phyloP scores from a whole-genome alignment of 2,329 filamentous ascomycete genomes.

The Diaporthe humulicola region DNA sequence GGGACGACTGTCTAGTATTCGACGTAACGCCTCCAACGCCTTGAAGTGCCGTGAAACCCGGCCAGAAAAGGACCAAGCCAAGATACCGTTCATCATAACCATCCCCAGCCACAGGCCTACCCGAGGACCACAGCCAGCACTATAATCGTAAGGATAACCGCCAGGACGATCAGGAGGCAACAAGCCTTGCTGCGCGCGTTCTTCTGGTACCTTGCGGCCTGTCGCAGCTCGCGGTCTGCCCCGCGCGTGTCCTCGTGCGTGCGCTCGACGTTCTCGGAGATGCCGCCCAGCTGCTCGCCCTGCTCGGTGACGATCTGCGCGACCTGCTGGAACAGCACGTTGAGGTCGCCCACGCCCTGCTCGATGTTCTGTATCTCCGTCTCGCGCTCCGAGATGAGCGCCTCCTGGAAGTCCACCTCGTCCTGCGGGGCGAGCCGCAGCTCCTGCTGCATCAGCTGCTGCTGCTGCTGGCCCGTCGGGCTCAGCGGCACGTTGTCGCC shows the following conservation, averaged over 20 bases:
- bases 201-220: slow-evolving; percentile 93
- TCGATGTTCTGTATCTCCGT: slow-evolving; percentile 98
- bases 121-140: slow-evolving; percentile 87
- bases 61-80: slow-evolving; percentile 24
- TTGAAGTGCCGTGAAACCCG: slow-evolving; percentile 5
- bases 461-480: slow-evolving; percentile 64
- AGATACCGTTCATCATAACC: slow-evolving; percentile 32
- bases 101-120: slow-evolving; percentile 50
- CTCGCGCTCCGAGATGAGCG: slow-evolving; percentile 94
- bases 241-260: slow-evolving; percentile 85
- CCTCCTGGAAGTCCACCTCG: slow-evolving; percentile 98
- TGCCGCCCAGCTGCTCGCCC: slow-evolving; percentile 88
- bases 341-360: slow-evolving; percentile 93
- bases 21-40: slow-evolving; percentile 6
- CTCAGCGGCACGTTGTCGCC: slow-evolving; percentile 44
- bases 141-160: slow-evolving; percentile 90
- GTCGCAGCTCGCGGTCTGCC: slow-evolving; percentile 86
- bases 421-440: slow-evolving; percentile 88
- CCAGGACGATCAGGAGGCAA: slow-evolving; percentile 88
- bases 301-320: slow-evolving; percentile 97
- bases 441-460: slow-evolving; percentile 80
- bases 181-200: slow-evolving; percentile 95
- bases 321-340: slow-evolving; percentile 97
- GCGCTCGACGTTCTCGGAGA: slow-evolving; percentile 88
- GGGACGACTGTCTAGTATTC: background rate